These are phyloP conservation scores for Lenwebbia sp. DNA, from an alignment of 345 rosid species.

Conservation along the genomic window DNA sequence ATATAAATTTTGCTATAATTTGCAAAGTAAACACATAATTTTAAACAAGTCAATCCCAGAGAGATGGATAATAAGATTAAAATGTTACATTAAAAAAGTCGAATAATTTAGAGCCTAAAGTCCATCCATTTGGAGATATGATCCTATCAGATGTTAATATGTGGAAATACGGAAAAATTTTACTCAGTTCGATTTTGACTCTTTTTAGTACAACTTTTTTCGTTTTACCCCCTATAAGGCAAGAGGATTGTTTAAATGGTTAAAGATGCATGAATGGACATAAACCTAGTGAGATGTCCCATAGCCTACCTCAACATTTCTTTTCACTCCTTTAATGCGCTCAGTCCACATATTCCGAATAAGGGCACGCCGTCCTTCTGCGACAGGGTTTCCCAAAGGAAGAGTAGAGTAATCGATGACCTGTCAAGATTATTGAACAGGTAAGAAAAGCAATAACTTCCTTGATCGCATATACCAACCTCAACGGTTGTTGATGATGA, in stretches of 20 bases:
- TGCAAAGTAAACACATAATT: background rate
- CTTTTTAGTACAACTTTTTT: background rate
- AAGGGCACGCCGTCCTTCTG: slow-evolving; percentile 80
- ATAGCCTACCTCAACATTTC: slow-evolving; percentile 83
- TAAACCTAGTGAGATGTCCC: background rate
- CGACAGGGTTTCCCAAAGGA: slow-evolving; percentile 60
- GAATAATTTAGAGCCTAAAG: background rate
- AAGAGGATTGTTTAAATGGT: background rate
- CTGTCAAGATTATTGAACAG: slow-evolving; percentile 19
- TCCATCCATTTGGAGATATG: background rate
- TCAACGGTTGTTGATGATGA: background rate
- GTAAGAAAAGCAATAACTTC: background rate
- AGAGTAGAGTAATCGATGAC: slow-evolving; percentile 93
- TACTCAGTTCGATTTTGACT: background rate
- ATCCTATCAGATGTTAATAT: background rate
- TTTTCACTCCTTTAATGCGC: slow-evolving; percentile 86
- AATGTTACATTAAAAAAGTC: background rate
- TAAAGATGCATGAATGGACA: background rate
- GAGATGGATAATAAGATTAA: background rate
- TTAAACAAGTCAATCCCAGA: background rate
- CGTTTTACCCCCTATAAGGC: background rate
- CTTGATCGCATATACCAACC: background rate
- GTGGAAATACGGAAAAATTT: background rate
- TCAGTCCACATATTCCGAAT: slow-evolving; percentile 99
- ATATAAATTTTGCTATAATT: background rate